Conservation (phyloP, 768 basidiomycete species). For the Leccinum sublutescens region DNA sequence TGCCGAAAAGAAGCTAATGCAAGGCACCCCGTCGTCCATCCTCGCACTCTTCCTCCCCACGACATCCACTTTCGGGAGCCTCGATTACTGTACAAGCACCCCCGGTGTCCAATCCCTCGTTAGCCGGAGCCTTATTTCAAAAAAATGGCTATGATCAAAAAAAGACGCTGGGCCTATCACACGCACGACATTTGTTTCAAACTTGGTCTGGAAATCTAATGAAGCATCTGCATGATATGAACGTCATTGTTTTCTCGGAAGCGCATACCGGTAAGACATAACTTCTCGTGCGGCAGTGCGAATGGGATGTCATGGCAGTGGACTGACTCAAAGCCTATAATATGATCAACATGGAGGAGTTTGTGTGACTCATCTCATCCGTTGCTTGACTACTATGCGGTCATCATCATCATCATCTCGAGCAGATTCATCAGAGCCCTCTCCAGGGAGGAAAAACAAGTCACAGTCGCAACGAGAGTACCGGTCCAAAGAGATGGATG, state of each 20-base stretch:
- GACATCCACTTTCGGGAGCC: neutral
- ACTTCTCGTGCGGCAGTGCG: neutral
- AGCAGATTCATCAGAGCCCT: slow-evolving; percentile 2
- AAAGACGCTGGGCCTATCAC: neutral
- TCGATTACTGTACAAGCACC: neutral
- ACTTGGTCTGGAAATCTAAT: neutral
- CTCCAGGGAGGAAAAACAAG: slow-evolving; percentile 20
- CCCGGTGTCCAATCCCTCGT: neutral
- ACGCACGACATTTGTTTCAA: neutral
- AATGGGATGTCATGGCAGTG: slow-evolving; percentile 3
- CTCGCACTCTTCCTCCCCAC: neutral
- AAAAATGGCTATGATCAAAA: neutral
- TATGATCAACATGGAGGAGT: neutral
- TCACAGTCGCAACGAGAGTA: slow-evolving; percentile 30
- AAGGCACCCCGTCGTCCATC: neutral
- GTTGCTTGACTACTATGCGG: slow-evolving; percentile 13
- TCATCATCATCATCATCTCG: slow-evolving; percentile 15
- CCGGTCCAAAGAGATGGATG: slow-evolving; percentile 30
- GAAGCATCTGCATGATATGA: neutral
- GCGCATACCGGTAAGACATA: neutral
- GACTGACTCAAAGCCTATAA: slow-evolving; percentile 13
- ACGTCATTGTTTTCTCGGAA: neutral
- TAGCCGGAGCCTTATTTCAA: slow-evolving; percentile 3
- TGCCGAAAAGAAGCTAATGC: neutral
- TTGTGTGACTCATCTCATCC: slow-evolving; percentile 12